Conservation (phyloP, 192 early-diverging fungal genomes). For the Podila clonocystis region DNA sequence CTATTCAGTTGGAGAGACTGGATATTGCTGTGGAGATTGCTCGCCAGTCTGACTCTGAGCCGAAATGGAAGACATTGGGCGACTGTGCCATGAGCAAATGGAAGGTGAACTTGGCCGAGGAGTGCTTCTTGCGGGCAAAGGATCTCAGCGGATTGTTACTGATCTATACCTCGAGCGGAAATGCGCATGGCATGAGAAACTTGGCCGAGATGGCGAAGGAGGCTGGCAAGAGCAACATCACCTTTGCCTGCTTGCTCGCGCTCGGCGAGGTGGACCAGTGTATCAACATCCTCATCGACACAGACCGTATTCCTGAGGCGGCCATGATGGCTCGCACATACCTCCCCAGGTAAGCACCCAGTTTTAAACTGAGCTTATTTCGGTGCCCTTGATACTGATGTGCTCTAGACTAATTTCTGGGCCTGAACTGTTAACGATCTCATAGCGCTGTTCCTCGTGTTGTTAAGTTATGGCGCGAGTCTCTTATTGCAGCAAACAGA, state of each 20-base stretch:
- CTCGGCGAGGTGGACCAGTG: slow-evolving; percentile 83
- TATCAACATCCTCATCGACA: slow-evolving; percentile 85
- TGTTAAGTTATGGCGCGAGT: slow-evolving; percentile 84
- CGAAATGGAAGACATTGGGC: slow-evolving; percentile 95
- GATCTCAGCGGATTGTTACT: slow-evolving; percentile 93
- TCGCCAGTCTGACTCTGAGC: slow-evolving; percentile 79
- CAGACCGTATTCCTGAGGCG: slow-evolving; percentile 95
- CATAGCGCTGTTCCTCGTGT: slow-evolving; percentile 68
- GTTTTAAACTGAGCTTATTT: background rate
- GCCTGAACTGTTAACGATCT: background rate
- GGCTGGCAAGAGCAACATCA: slow-evolving; percentile 91
- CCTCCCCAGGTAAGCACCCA: slow-evolving; percentile 65
- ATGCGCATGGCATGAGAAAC: slow-evolving; percentile 77
- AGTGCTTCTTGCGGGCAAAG: slow-evolving; percentile 87
- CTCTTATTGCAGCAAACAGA: slow-evolving; percentile 73
- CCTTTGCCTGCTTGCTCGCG: slow-evolving; percentile 85
- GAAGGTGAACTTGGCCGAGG: slow-evolving; percentile 92
- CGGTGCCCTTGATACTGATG: background rate
- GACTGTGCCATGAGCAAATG: slow-evolving; percentile 90
- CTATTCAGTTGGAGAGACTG: slow-evolving; percentile 86
- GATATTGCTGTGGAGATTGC: slow-evolving; percentile 92
- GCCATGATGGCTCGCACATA: slow-evolving; percentile 95
- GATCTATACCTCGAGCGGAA: slow-evolving; percentile 91
- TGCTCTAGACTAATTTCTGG: background rate
- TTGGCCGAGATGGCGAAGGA: slow-evolving; percentile 74